Percentiles rank a stretch among this genome's conserved stretches.
phyloP scores from a whole-genome alignment of 345 rosid genomes.

The Rhizophora apiculata region DNA sequence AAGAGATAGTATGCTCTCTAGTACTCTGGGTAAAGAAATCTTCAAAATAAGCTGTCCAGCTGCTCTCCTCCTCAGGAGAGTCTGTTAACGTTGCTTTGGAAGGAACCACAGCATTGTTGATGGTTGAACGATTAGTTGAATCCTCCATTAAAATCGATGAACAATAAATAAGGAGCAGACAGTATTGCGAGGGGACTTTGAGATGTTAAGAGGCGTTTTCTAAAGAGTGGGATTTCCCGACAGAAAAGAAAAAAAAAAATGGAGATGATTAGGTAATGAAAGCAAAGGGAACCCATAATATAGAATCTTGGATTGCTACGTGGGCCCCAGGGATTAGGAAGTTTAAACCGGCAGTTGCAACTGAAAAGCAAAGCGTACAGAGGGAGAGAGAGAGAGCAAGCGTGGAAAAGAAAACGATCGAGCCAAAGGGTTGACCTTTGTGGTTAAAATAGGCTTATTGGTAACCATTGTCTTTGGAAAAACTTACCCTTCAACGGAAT shows the following conservation, averaged over 20 bases:
- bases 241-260: not conserved
- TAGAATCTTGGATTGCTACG: constrained; percentile 32
- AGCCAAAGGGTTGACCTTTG: constrained; percentile 41
- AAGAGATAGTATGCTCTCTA: constrained; percentile 26
- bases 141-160: constrained; percentile 18
- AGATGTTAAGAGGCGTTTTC: not conserved
- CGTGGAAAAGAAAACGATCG: constrained; percentile 5
- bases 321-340: constrained; percentile 38
- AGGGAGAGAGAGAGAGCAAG: constrained; percentile 19
- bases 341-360: constrained; percentile 47
- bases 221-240: constrained; percentile 12
- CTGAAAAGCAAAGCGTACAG: constrained; percentile 11
- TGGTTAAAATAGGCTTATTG: constrained; percentile 16
- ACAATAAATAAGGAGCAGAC: not conserved
- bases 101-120: constrained; percentile 11
- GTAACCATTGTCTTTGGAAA: constrained; percentile 26
- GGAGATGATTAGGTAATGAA: constrained; percentile 14
- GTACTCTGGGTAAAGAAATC: constrained; percentile 45
- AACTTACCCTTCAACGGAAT: constrained; percentile 25
- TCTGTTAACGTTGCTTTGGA: constrained; percentile 8
- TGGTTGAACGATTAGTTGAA: constrained; percentile 23
- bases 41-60: constrained; percentile 81
- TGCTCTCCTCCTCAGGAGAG: constrained; percentile 61
- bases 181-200: not conserved
- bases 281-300: constrained; percentile 25